Percentiles rank a stretch among this genome's conserved stretches.
phyloP scores from a whole-genome alignment of 495 filamentous ascomycete genomes.

The Chaetomium cochliodes region DNA sequence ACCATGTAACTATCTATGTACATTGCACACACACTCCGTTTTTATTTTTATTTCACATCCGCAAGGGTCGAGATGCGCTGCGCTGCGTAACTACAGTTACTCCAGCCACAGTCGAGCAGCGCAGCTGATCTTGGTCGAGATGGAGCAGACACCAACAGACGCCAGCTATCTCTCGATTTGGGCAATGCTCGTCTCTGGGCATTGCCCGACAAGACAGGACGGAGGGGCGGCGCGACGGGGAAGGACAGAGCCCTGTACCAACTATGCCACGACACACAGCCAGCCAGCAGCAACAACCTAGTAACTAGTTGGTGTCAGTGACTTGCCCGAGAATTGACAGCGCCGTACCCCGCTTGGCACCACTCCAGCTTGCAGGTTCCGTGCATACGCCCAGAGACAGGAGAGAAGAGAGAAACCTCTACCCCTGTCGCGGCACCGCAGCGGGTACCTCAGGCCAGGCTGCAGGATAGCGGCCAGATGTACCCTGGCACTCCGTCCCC shows the following conservation, averaged over 20 bases:
- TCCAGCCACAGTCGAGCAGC: too few relatives aligned
- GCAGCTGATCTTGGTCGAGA: not conserved
- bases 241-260: not conserved
- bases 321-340: not conserved
- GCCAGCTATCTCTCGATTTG: not conserved
- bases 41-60: not conserved
- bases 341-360: not conserved
- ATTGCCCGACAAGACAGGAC: not conserved
- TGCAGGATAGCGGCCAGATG: conserved; percentile 23
- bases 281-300: too few relatives aligned
- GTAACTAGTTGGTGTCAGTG: not conserved
- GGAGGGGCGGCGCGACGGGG: not conserved
- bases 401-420: not conserved
- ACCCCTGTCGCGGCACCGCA: conserved; percentile 16
- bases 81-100: too few relatives aligned
- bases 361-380: conserved; percentile 8
- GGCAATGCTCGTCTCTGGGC: not conserved
- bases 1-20: not conserved
- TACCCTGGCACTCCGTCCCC: conserved; percentile 3
- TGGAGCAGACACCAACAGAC: not conserved
- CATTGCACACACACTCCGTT: not conserved
- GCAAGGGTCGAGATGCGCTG: too few relatives aligned
- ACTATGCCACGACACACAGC: not conserved
- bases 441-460: conserved; percentile 28
- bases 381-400: conserved; percentile 16